These are phyloP conservation scores for Aspergillus ochraceus DNA, from an alignment of 2,329 filamentous ascomycete genomes.

Conservation along the genomic window DNA sequence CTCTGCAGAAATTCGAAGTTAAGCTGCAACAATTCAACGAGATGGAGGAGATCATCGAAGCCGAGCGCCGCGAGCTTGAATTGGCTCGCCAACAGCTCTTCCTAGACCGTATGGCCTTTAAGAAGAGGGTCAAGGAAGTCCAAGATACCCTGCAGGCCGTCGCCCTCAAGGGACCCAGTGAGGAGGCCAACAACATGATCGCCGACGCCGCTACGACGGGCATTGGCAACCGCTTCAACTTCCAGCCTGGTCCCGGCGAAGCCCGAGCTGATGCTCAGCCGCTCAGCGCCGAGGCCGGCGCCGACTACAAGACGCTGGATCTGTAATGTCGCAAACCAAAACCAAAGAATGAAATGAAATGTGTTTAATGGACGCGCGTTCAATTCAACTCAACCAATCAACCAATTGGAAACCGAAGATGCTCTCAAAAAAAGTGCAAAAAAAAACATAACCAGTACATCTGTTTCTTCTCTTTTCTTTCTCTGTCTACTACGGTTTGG, in stretches of 20 bases:
- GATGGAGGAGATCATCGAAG: constrained; percentile 88
- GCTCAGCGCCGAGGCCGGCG: constrained; percentile 40
- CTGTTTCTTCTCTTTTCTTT: background rate
- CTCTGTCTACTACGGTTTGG: constrained; percentile 1
- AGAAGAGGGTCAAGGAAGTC: constrained; percentile 79
- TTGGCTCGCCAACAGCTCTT: constrained; percentile 90
- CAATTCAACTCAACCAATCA: background rate
- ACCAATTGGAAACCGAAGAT: constrained; percentile 2
- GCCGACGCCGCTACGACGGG: constrained; percentile 35
- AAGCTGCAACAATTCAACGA: constrained; percentile 96
- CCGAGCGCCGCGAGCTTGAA: constrained; percentile 90
- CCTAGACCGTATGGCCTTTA: constrained; percentile 86
- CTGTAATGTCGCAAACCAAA: constrained; percentile 30
- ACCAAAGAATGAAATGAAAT: constrained; percentile 24
- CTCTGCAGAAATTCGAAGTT: constrained; percentile 91
- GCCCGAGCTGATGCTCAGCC: constrained; percentile 36
- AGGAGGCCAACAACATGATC: constrained; percentile 40
- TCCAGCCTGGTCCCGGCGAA: constrained; percentile 37
- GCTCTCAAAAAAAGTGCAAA: background rate
- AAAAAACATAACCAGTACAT: constrained; percentile 1
- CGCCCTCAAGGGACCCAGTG: constrained; percentile 43
- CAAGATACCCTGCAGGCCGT: constrained; percentile 65
- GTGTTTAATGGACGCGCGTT: constrained; percentile 17
- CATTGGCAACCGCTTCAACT: constrained; percentile 42
- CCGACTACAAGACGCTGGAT: constrained; percentile 44